Percentiles rank a stretch among this genome's conserved stretches.
phyloP scores from a whole-genome alignment of 1,139 yeast species.

The Geotrichum phurueaensis region DNA sequence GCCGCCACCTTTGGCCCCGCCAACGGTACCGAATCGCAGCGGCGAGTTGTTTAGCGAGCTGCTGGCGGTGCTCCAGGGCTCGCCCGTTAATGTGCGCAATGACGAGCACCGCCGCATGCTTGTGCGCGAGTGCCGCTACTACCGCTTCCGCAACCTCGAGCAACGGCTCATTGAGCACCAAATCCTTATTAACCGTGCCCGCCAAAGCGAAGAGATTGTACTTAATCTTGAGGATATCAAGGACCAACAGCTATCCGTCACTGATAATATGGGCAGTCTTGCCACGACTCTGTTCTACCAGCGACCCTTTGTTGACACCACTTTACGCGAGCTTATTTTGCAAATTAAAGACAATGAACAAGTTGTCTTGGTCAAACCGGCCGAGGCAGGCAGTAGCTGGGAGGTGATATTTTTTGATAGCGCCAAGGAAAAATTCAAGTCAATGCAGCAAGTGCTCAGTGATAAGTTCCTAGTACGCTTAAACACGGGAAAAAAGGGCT shows the following conservation, averaged over 20 bases:
- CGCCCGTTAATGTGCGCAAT: slow-evolving; percentile 41
- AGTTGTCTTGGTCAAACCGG: background rate
- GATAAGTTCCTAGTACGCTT: background rate
- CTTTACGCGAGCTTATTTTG: slow-evolving; percentile 48
- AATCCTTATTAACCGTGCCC: slow-evolving; percentile 49
- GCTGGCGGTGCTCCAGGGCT: slow-evolving; percentile 53
- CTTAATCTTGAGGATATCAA: slow-evolving; percentile 46
- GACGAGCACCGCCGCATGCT: slow-evolving; percentile 54
- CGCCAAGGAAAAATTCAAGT: background rate
- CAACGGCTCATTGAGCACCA: slow-evolving; percentile 55
- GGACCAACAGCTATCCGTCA: slow-evolving; percentile 1
- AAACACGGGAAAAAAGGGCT: slow-evolving; percentile 4
- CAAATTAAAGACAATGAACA: slow-evolving; percentile 42
- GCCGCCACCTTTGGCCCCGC: slow-evolving; percentile 73
- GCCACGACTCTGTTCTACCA: slow-evolving; percentile 38
- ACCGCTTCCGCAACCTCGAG: slow-evolving; percentile 67
- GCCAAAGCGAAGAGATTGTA: slow-evolving; percentile 49
- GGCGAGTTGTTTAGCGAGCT: slow-evolving; percentile 58
- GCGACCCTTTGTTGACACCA: slow-evolving; percentile 54
- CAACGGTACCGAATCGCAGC: slow-evolving; percentile 49
- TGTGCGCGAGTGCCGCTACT: slow-evolving; percentile 67
- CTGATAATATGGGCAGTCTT: background rate
- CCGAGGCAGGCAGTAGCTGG: slow-evolving; percentile 2
- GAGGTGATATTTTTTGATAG: background rate
- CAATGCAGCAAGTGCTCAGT: slow-evolving; percentile 6